Evolutionary conservation across 2,329 filamentous ascomycete genomes (phyloP), one percentile per base, ranked within the genome.

Genomic region (Aspergillus sp.): DNA sequence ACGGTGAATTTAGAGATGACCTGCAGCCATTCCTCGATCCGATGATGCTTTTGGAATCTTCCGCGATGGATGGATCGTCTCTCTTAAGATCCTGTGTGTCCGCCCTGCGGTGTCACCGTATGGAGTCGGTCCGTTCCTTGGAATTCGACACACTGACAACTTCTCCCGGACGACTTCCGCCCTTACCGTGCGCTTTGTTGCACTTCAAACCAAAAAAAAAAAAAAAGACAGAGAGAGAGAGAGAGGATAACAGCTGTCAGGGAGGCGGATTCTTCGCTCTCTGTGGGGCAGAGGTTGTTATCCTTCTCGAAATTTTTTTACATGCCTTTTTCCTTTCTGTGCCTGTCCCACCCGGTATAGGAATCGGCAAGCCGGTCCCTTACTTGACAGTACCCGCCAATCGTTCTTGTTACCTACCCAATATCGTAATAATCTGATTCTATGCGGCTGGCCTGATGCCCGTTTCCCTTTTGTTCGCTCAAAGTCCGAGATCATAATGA

Each of bases 151-250:
- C 19, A 19, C 19, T 19, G 19, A 19, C 33, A 19, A 19, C 19
- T 19, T 19, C 19, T 19, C 19, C 38, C 51, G 54, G 53, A 54
- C 54, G 45, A 51, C 51, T 50, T 55, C 52, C 51, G 49, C 43
- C 35, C 30, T 46, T 5, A n/a, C 34, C 34, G 37, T 37, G 34
- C 27, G 34, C 34, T 12, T 19, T 36, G 7, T 36, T 36, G 12
- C 19, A 13, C 12, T 10, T 12, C 10, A 19, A 6, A 36, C n/a
- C n/a, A n/a, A n/a, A n/a, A n/a, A n/a, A n/a, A n/a, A n/a, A n/a
- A n/a, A n/a, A n/a, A n/a, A n/a, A n/a, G n/a, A n/a, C n/a, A n/a
- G n/a, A n/a, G n/a, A n/a, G n/a, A n/a, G n/a, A n/a, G 4, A 19
- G 4, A 19, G 19, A 19, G 19, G 19, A 19, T 19, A 19, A 19